phyloP scores from a whole-genome alignment of 179 eudicot species.

The Beta macrorhiza region DNA sequence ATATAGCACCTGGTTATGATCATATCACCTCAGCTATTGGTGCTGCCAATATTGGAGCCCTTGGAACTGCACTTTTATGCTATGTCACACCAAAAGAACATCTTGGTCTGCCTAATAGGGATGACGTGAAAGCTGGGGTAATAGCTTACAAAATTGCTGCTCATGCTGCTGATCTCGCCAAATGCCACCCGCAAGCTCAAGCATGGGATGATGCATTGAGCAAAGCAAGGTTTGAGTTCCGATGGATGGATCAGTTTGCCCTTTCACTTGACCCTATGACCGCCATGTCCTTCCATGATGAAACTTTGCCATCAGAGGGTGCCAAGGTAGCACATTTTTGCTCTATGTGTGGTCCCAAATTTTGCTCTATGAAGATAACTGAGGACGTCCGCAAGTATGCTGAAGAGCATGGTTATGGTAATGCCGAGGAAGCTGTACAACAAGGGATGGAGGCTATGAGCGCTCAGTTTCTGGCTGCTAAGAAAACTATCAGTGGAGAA shows the following conservation, averaged over 20 bases:
- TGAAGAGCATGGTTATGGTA: slow-evolving; percentile 95
- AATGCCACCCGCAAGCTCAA: slow-evolving; percentile 83
- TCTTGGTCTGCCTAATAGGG: slow-evolving; percentile 92
- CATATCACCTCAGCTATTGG: slow-evolving; percentile 99
- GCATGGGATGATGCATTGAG: slow-evolving; percentile 95
- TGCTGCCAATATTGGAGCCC: slow-evolving; percentile 96
- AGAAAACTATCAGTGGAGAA: slow-evolving; percentile 92
- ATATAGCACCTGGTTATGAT: slow-evolving; percentile 98
- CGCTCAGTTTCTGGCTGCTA: slow-evolving; percentile 85
- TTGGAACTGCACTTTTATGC: slow-evolving; percentile 93
- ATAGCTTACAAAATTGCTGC: slow-evolving; percentile 96
- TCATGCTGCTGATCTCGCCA: slow-evolving; percentile 97
- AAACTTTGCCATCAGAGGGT: slow-evolving; percentile 90
- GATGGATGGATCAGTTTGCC: slow-evolving; percentile 99
- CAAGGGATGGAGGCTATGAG: slow-evolving; percentile 98
- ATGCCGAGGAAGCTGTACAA: slow-evolving; percentile 82
- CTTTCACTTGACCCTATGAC: slow-evolving; percentile 93
- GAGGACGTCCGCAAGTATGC: slow-evolving; percentile 97
- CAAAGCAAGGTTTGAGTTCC: slow-evolving; percentile 94
- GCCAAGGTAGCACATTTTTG: slow-evolving; percentile 99
- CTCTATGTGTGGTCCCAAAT: slow-evolving; percentile 99
- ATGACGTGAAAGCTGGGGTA: slow-evolving; percentile 94
- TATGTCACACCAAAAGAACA: slow-evolving; percentile 99
- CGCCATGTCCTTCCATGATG: slow-evolving; percentile 97
- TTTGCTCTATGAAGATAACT: slow-evolving; percentile 97